Conservation (phyloP, 1,284 basidiomycete genomes). For the Schizophyllum amplum region DNA sequence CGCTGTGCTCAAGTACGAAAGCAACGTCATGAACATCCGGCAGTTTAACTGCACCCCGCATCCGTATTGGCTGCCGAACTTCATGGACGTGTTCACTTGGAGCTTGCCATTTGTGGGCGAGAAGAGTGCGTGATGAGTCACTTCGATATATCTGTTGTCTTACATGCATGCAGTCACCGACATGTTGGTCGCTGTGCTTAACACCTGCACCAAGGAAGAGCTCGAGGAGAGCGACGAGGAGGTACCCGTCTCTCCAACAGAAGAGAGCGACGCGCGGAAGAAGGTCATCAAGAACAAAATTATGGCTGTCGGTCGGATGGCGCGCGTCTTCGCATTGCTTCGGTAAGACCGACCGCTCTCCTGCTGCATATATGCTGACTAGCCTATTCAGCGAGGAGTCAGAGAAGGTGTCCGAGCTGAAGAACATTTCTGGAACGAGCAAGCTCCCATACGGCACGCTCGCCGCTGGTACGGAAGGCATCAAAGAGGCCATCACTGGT, state of each 20-base stretch:
- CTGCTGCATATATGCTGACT: not conserved
- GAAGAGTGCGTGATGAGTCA: conserved; percentile 62
- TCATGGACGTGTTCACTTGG: conserved; percentile 95
- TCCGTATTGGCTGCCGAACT: conserved; percentile 92
- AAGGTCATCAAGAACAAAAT: conserved; percentile 97
- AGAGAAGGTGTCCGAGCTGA: conserved; percentile 95
- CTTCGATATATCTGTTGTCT: conserved; percentile 1
- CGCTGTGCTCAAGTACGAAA: conserved; percentile 93
- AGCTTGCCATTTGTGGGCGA: conserved; percentile 88
- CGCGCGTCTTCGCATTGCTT: conserved; percentile 90
- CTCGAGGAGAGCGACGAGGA: conserved; percentile 77
- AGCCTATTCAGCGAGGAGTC: conserved; percentile 77
- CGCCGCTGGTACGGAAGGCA: conserved; percentile 87
- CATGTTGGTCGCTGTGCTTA: conserved; percentile 92
- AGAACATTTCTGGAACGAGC: conserved; percentile 75
- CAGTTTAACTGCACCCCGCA: conserved; percentile 96
- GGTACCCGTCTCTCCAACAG: conserved; percentile 26
- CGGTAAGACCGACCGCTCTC: conserved; percentile 47
- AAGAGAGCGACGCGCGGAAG: conserved; percentile 67
- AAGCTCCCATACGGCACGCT: conserved; percentile 84
- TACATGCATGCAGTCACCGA: conserved; percentile 63
- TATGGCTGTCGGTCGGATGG: conserved; percentile 94
- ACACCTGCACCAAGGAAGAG: conserved; percentile 92
- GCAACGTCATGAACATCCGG: conserved; percentile 92
- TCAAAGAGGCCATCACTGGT: conserved; percentile 90